Base-by-base conservation (phyloP, 805 yeast genomes). In the Monosporozyma yasuniensis region DNA sequence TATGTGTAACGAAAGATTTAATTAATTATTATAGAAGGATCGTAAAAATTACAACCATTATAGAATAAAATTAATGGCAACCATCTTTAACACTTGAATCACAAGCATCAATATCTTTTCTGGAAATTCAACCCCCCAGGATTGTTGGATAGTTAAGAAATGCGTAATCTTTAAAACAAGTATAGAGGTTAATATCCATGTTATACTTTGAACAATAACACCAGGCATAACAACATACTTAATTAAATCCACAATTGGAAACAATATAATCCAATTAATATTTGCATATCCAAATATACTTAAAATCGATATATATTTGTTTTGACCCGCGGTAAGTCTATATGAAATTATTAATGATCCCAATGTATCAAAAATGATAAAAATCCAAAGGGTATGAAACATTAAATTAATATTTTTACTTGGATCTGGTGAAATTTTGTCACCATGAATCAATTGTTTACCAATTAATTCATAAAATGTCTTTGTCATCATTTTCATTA, bases 221-320 rank as follows among this genome's bases (percentile, higher is more conserved):
- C 32, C 30, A 44, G 52, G n/a, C n/a, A 3, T n/a, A 19, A 14
- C 28, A n/a, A 27, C 7, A 22, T 46, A 21, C 44, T 51, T 41
- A 19, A 56, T 39, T 21, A 54, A 42, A 52, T 54, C 55, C 16
- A 52, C 23, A 9, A 55, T 37, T 1, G 83, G 61, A 0, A 90
- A 83, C 21, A 87, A 82, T 1, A 96, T 95, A n/a, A 85, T 70
- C 96, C 97, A 90, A 51, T 81, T 76, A 4, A 84, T 68, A 59
- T 84, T 85, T 18, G 96, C 77, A 68, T 91, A 90, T 2, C 97
- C 96, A 67, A 85, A 90, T 32, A 88, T 75, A 4, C 91, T 80
- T 2, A 90, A 39, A 3, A 19, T 19, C 69, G 46, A 86, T 60
- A 56, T 16, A 18, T 9, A 28, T 30, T 28, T 12, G 42, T 46